phyloP scores from a whole-genome alignment of 495 filamentous ascomycete genomes.

The Neurospora africana region DNA sequence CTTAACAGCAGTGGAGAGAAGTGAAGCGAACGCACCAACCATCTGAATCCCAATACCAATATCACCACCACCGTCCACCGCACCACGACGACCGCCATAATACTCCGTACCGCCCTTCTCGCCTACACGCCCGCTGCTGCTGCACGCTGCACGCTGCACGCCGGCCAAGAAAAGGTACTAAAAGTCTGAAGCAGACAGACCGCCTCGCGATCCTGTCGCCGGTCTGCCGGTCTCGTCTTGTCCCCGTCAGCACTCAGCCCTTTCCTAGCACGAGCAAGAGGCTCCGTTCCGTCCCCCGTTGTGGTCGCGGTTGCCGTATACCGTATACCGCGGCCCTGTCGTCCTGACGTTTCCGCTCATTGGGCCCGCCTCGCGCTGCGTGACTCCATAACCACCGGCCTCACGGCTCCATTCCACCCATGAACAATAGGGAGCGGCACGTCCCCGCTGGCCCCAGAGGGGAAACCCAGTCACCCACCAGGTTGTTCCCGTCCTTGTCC shows the following conservation, averaged over 20 bases:
- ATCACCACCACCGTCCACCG: background rate
- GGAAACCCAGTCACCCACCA: slow-evolving; percentile 40
- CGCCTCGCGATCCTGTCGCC: background rate
- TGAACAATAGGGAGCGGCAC: slow-evolving; percentile 42
- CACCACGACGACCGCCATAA: background rate
- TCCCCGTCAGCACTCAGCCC: slow-evolving; percentile 5
- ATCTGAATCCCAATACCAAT: slow-evolving; percentile 1
- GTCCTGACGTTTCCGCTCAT: slow-evolving; percentile 1
- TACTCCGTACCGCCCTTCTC: background rate
- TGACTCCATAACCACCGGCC: slow-evolving; percentile 9
- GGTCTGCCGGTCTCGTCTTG: background rate
- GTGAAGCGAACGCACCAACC: background rate
- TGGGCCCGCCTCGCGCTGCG: slow-evolving; percentile 7
- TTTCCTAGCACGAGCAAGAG: background rate
- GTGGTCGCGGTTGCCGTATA: background rate
- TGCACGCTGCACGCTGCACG: background rate
- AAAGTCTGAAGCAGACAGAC: background rate
- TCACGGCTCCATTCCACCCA: slow-evolving; percentile 22
- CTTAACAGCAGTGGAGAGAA: background rate
- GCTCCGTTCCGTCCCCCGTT: background rate
- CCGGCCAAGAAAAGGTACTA: background rate
- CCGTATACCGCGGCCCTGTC: background rate
- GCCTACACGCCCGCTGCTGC: background rate
- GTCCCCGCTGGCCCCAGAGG: slow-evolving; percentile 45
- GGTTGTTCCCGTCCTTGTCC: slow-evolving; percentile 17